These are phyloP conservation scores for Vitis vinifera DNA, from an alignment of 164 flowering plant genomes.

Conservation along the genomic window DNA sequence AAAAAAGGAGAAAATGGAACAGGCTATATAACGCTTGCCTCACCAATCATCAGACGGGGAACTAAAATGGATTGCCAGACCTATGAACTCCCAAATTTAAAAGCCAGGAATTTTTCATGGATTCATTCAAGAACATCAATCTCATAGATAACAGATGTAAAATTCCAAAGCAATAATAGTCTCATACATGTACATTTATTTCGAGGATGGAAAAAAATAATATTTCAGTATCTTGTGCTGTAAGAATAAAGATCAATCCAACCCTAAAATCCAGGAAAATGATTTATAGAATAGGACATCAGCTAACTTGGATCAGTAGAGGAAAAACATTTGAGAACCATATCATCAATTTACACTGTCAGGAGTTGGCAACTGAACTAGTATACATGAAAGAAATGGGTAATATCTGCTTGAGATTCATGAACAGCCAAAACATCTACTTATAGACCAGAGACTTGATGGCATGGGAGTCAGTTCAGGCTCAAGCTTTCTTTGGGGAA, in stretches of 20 bases:
- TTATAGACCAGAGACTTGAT: constrained; percentile 43
- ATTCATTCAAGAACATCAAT: constrained; percentile 1
- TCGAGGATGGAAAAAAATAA: background rate
- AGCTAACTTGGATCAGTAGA: too few species aligned
- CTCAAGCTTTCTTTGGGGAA: constrained; percentile 50
- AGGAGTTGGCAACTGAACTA: too few species aligned
- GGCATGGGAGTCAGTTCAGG: constrained; percentile 30
- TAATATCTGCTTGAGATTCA: constrained; percentile 23
- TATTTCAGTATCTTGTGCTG: background rate
- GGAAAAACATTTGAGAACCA: too few species aligned
- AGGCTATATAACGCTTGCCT: too few species aligned
- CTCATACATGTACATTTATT: background rate
- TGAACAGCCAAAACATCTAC: constrained; percentile 72
- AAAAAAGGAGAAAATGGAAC: too few species aligned
- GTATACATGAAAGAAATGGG: too few species aligned
- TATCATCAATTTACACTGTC: too few species aligned
- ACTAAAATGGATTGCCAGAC: too few species aligned
- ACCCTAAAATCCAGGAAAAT: background rate
- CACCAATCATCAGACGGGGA: too few species aligned
- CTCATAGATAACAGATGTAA: background rate
- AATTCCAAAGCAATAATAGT: background rate
- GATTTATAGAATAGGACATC: background rate
- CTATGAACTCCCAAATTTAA: background rate
- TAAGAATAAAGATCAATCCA: background rate
- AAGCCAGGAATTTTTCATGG: background rate